Evolutionary conservation across 164 flowering plant genomes (phyloP), one percentile per base, ranked within the genome.

Genomic region (Aristolochia californica): DNA sequence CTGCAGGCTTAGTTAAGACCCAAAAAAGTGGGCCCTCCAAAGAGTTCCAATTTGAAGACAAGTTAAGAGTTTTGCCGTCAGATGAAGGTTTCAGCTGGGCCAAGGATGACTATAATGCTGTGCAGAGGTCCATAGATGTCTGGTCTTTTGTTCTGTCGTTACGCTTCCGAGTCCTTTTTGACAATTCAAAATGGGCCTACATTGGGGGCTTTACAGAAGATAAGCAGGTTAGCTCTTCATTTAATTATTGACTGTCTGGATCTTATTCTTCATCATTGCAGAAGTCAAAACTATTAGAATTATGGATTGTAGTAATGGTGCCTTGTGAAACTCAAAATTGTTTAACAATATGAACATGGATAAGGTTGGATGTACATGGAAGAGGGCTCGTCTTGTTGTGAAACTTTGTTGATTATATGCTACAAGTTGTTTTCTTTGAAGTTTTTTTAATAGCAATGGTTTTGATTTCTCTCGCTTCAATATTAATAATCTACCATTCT

Each of bases 21-120:
- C 43, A 58, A 22, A 74, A 64, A 50, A n/a, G 7, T 56, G 60
- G 21, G 17, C 62, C 28, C 5, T 22, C 73, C 51, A 66, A 66
- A 26, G 78, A 75, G 49, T 71, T 81, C 64, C 83, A 83, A 11
- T 83, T 81, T 23, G 5, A 66, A 7, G 95, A 87, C 48, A 87
- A 76, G 60, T 74, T 77, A 5, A 78, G 74, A 74, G 75, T 85
- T 66, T 64, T 89, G 58, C 94, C 91, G 20, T 77, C 86, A 4
- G 94, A 85, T 76, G 89, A 85, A 74, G 77, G 81, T 59, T 93
- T 84, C 67, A 83, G 96, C 60, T 89, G 99, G 97, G 87, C 99
- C 18, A 83, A 78, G 62, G 96, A 87, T 26, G 83, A 85, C 50
- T 93, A 89, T 64, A 89, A 62, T 70, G 65, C 82, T 16, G 45